Evolutionary conservation across 2,329 filamentous ascomycete species (phyloP).

Genomic region (Alternaria sp.): DNA sequence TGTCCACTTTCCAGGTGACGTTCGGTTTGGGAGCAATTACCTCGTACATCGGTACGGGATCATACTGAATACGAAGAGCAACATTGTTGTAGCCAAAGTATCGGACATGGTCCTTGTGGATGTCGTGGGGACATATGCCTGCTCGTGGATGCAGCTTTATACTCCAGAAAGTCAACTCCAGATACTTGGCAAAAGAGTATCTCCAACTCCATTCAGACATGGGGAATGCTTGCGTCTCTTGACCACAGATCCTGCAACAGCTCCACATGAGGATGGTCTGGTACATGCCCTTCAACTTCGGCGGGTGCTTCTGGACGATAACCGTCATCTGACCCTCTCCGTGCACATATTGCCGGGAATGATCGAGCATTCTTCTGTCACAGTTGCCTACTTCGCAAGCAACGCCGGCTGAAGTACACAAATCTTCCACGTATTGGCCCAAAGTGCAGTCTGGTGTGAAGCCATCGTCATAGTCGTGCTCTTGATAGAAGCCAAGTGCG

Average conservation of each 20-base stretch:
- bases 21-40: constrained; percentile 89
- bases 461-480: constrained; percentile 75
- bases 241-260: constrained; percentile 88
- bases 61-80: constrained; percentile 88
- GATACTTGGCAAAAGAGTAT: constrained; percentile 97
- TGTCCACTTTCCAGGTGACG: constrained; percentile 97
- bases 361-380: constrained; percentile 86
- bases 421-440: constrained; percentile 92
- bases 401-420: constrained; percentile 79
- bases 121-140: constrained; percentile 85
- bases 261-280: constrained; percentile 97
- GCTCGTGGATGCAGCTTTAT: constrained; percentile 77
- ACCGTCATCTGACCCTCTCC: constrained; percentile 93
- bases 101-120: constrained; percentile 88
- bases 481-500: constrained; percentile 91
- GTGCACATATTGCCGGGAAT: constrained; percentile 96
- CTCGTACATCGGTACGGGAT: constrained; percentile 89
- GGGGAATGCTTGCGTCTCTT: constrained; percentile 84
- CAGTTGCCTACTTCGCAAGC: constrained; percentile 85
- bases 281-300: constrained; percentile 69
- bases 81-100: constrained; percentile 91
- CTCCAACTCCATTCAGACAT: constrained; percentile 98
- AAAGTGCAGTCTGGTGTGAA: constrained; percentile 87
- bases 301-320: constrained; percentile 79
- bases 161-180: constrained; percentile 98